Base-by-base conservation (phyloP, 768 basidiomycete genomes). In the Termitomyces sp. region DNA sequence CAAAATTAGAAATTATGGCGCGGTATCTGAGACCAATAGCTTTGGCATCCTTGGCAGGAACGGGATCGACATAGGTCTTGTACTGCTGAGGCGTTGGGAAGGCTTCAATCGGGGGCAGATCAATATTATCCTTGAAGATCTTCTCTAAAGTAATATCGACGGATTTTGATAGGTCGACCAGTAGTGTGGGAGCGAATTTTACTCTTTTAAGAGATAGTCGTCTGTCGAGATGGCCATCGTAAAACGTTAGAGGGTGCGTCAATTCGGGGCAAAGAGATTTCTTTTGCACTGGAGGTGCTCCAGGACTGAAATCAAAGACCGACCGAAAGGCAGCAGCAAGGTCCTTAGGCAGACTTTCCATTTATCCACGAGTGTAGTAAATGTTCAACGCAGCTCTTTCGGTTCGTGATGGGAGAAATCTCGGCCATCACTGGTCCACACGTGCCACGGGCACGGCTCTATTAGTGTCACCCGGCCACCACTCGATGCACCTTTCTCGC, bases 151-250 rank as follows among this genome's bases (percentile, higher is more conserved):
- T 7, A 16, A 6, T 20, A 40, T 57, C 20, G 33, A 36, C 55
- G n/a, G 51, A 52, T 15, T 36, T 18, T 6, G 51, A 36, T 13
- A 52, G 12, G 20, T 52, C 51, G 7, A 2, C 13, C 4, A 51
- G 7, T 15, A 58, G 33, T 3, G 49, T 45, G 11, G 60, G 60
- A 4, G 51, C 20, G 2, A 32, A 48, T 39, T 15, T 18, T 11
- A 61, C 50, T 16, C 6, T 32, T 36, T 45, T 61, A 2, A 61
- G 46, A 16, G 57, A 24, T 1, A 62, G 57, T 16, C 45, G 61
- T 42, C 48, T 36, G 42, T 62, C 61, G 12, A 62, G 51, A n/a
- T 62, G 61, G 13, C 32, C 39, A 45, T 62, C 61, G 24, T 62
- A 62, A 24, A 62, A 62, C 3, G 61, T 15, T 16, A 54, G 40